Evolutionary conservation across 2,329 filamentous ascomycete genomes (phyloP), one percentile per base, ranked within the genome.

Genomic region (Aspergillus terreus): DNA sequence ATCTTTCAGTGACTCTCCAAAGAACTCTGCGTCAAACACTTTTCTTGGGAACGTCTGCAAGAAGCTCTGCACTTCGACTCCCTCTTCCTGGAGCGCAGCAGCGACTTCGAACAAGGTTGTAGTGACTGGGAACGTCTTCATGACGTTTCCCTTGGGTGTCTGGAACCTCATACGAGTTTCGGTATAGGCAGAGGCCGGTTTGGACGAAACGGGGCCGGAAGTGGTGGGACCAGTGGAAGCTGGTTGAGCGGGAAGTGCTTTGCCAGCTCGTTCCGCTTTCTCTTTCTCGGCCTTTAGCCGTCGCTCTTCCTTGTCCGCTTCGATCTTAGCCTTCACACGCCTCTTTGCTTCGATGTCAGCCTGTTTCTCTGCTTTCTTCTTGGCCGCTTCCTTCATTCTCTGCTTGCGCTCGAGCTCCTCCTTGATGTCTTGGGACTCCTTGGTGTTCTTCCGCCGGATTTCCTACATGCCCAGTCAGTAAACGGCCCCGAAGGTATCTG

Each of bases 71-170:
- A 95, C 87, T 2, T 83, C 73, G 4, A 82, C 70, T 0, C 88
- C 90, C 46, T 82, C 84, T 56, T 96, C 90, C 46, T 84, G 77
- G 21, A 99, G 68, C 52, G 85, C 81, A 61, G 92, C 84, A 0
- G 89, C 91, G 46, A 99, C 85, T 74, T 99, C 92, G 63, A 96
- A 96, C 10, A 99, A 76, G 0, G 94, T 97, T 3, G 91, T 95
- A 52, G 95, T 90, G 5, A 89, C 91, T 0, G 90, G 86, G 58
- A 95, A 85, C 0, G 88, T 92, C 80, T 96, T 97, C 74, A 87
- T 85, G 49, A 96, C 76, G 55, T 88, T 92, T 12, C 90, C 90
- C 15, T 75, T 77, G 1, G 83, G 69, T 0, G 87, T 92, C 71
- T 96, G 91, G 38, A 99, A 75, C 53, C 92, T 81, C 55, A 99